These are phyloP conservation scores for Bruguiera hainesii DNA, from an alignment of 441 rosid genomes.

Conservation along the genomic window DNA sequence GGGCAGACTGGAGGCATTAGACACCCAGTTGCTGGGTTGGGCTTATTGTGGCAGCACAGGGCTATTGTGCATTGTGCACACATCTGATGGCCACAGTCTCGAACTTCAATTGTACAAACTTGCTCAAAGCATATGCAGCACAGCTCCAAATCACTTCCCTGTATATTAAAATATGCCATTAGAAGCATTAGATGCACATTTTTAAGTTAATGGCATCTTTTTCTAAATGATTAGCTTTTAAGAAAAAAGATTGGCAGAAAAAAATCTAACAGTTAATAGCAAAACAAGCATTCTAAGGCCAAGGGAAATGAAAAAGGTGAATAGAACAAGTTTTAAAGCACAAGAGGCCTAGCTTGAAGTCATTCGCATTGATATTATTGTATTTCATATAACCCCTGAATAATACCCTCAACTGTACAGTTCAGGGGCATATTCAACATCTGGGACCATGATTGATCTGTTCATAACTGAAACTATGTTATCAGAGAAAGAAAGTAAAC, in stretches of 20 bases:
- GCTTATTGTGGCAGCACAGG: conserved; percentile 95
- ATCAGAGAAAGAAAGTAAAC: no score
- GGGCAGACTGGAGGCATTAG: conserved; percentile 90
- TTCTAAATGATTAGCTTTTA: neutral
- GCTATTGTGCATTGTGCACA: conserved; percentile 95
- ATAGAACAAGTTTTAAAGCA: neutral
- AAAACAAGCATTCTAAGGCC: neutral
- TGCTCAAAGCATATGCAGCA: conserved; percentile 99
- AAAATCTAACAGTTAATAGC: neutral
- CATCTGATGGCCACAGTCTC: conserved; percentile 91
- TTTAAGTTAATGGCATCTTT: neutral
- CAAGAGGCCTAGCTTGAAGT: no score
- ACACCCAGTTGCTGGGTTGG: conserved; percentile 79
- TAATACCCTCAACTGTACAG: no score
- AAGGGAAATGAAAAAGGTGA: neutral
- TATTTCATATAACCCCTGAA: no score
- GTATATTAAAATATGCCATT: conserved; percentile 19
- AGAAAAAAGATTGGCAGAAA: neutral
- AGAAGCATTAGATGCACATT: neutral
- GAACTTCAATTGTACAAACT: conserved; percentile 86
- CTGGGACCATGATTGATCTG: no score
- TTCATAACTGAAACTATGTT: no score
- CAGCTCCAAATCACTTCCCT: conserved; percentile 74
- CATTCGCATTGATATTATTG: no score
- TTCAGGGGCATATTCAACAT: no score